Evolutionary conservation across 176 grass and related monocot species (phyloP), one percentile per base, ranked within the genome.

Genomic region (Oryza punctata): DNA sequence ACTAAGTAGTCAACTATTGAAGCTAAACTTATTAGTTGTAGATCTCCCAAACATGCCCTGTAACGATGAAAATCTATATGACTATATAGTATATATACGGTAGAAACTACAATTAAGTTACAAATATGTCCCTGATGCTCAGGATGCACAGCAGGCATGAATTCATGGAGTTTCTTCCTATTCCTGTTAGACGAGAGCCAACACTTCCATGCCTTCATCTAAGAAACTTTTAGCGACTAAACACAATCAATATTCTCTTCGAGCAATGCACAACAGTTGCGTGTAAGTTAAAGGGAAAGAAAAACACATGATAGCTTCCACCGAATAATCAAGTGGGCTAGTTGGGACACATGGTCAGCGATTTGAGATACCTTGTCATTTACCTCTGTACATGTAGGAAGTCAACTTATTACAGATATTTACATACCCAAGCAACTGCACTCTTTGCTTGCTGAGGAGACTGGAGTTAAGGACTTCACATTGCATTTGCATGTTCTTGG

Each of bases 401-500:
- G 64, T 92, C 83, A 78, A 82, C 78, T 89, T 94, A 88, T 86
- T 88, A 85, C 79, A 84, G 40, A 88, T 84, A 92, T 88, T 71
- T 90, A 95, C 85, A 95, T 27, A 89, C 82, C 65, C 80, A 70
- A 54, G 76, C 83, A 89, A 57, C 75, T 76, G 33, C 70, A 91
- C 69, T 81, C 52, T 88, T 94, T 88, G 85, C 73, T 87, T 90
- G 85, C 82, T 43, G 71, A 67, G 69, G 70, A 82, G 70, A 82
- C 68, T 60, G 73, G 54, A 84, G 70, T 77, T 26, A 81, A 70
- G 38, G 77, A 57, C 74, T 77, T 81, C 81, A 84, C 35, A 61
- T 38, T 45, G 80, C 33, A 60, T 40, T 30, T 83, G 74, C 68
- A 69, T 63, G 21, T 60, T 81, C 76, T 74, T 70, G 65, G 38